A percentile compares a stretch with the other conserved stretches of the same genome.
Evolutionary conservation across 192 early-diverging fungal genomes (phyloP).

Genomic region (Coemansia sp.): DNA sequence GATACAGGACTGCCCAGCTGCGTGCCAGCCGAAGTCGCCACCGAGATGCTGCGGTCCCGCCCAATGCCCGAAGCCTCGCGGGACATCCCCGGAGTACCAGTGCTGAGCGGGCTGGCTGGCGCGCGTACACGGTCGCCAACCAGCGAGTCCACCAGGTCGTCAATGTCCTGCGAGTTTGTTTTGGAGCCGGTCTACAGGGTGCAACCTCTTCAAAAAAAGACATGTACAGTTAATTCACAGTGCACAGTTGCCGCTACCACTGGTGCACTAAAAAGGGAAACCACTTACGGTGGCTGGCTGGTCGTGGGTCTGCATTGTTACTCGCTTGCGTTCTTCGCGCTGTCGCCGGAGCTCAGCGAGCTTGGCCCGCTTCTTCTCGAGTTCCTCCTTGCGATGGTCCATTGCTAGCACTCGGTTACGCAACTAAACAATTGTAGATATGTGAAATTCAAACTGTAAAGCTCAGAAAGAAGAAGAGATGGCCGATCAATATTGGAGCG

Average conservation of each 20-base stretch:
- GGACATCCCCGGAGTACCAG: conserved; percentile 14
- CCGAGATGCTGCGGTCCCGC: conserved; percentile 44
- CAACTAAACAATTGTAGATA: not conserved
- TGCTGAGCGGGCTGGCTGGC: conserved; percentile 16
- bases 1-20: conserved; percentile 31
- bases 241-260: not conserved
- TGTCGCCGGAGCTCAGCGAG: conserved; percentile 84
- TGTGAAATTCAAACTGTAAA: not conserved
- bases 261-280: not conserved
- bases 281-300: conserved; percentile 34
- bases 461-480: not conserved
- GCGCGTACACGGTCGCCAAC: conserved; percentile 61
- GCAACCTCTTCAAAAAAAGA: not conserved
- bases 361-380: conserved; percentile 92
- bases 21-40: conserved; percentile 39
- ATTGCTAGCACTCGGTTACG: conserved; percentile 33
- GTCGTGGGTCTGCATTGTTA: conserved; percentile 35
- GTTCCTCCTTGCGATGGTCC: conserved; percentile 75
- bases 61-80: conserved; percentile 20
- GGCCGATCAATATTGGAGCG: not conserved
- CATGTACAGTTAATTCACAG: not conserved
- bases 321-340: conserved; percentile 74
- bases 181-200: conserved; percentile 21
- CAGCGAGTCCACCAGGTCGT: conserved; percentile 84
- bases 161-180: conserved; percentile 69